Base-by-base conservation (phyloP, 1,284 basidiomycete genomes). In the Dichomitus squalens region DNA sequence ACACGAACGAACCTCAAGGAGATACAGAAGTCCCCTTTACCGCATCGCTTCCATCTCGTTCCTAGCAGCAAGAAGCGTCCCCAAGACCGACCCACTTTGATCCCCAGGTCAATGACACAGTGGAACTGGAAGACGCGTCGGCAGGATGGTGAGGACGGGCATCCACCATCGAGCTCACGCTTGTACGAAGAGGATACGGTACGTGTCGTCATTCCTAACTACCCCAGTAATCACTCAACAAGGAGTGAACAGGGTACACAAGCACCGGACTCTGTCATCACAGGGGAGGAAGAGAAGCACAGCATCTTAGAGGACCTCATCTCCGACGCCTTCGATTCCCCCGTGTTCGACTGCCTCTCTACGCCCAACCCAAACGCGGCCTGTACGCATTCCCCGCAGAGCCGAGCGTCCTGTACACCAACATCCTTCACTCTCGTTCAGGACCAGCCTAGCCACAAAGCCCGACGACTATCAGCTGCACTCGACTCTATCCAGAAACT, bases 41-140 rank as follows among this genome's bases (percentile, higher is more conserved):
- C 61, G 27, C 61, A 63, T 25, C 53, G 61, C 25, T 63, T 63
- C 31, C 53, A 63, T 11, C 54, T 63, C 29, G 57, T 63, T 3
- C 58, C 53, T 1, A 52, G 47, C 52, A 49, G 52, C 21, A 59
- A n/a, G 33, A 43, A 21, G 7, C 48, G 52, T 6, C 14, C 16
- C 4, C 18, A 16, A 2, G 29, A 31, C 6, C 5, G 29, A 11
- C 33, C 47, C 4, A 53, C 33, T 4, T 3, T 49, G 25, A 23
- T 40, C 12, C 50, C 54, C 16, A 50, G 51, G 12, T 52, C 51
- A 11, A 23, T 48, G n/a, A 39, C 54, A 9, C 57, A 56, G 47
- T 47, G 49, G 49, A 57, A 23, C 34, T 39, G 18, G 27, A 49
- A 27, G 29, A 35, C 25, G 4, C 16, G 38, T 36, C 27, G 7